phyloP scores from a whole-genome alignment of 139 green algal genomes.

The Pseudopediastrum boryanum region DNA sequence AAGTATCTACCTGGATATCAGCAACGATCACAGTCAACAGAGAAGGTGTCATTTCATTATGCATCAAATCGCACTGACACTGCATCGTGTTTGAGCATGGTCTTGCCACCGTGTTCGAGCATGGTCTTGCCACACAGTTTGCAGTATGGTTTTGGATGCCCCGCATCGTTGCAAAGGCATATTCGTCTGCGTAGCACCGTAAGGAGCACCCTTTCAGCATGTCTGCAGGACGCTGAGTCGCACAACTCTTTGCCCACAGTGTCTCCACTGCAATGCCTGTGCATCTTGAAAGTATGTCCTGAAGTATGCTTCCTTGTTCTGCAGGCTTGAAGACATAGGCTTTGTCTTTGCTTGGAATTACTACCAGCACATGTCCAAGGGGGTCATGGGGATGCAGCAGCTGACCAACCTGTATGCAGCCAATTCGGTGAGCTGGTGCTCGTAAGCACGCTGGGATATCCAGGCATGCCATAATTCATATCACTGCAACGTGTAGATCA shows the following conservation, averaged over 20 bases:
- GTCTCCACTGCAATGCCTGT: not conserved
- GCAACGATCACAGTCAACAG: not conserved
- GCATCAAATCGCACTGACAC: too few species aligned
- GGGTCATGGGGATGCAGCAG: slow-evolving; percentile 37
- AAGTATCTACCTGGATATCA: not conserved
- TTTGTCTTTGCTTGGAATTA: slow-evolving; percentile 69
- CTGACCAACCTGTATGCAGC: slow-evolving; percentile 59
- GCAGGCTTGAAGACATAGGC: slow-evolving; percentile 72
- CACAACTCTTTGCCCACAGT: not conserved
- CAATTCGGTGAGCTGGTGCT: slow-evolving; percentile 44
- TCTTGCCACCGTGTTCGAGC: too few species aligned
- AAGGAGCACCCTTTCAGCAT: not conserved
- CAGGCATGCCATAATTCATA: not conserved
- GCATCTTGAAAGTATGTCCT: not conserved
- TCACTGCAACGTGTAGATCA: not conserved
- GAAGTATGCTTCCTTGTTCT: not conserved
- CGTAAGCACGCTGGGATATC: too few species aligned
- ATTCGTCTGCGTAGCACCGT: not conserved
- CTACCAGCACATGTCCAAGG: slow-evolving; percentile 61
- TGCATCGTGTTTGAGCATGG: too few species aligned
- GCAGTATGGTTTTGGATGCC: not conserved
- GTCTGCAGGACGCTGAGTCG: not conserved
- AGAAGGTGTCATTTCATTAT: not conserved
- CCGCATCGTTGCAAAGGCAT: not conserved
- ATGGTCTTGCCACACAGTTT: too few species aligned